A percentile compares a stretch with the other conserved stretches of the same genome.
Evolutionary conservation across 345 rosid genomes (phyloP).

Genomic region (Psidium friedrichsthalianum): DNA sequence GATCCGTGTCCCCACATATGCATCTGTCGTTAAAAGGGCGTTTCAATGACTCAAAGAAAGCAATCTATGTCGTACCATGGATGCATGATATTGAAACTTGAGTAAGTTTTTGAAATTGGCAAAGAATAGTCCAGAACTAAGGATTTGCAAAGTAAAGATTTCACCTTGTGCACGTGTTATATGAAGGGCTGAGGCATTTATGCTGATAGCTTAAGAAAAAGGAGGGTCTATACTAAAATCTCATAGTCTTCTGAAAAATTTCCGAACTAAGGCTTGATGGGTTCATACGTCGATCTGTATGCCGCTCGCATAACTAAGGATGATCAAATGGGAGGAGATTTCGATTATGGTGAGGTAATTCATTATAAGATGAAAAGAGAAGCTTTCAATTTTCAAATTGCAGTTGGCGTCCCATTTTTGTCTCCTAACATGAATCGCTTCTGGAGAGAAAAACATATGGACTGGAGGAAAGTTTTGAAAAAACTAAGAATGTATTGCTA

Average conservation of each 20-base stretch:
- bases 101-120: background rate
- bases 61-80: background rate
- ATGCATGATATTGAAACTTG: background rate
- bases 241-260: background rate
- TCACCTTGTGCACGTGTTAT: background rate
- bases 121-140: background rate
- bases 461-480: background rate
- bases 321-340: background rate
- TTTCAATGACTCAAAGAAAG: background rate
- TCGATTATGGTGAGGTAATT: background rate
- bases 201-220: background rate
- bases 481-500: background rate
- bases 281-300: background rate
- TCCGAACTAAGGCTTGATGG: background rate
- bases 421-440: background rate
- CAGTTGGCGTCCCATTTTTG: background rate
- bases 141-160: background rate
- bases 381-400: background rate
- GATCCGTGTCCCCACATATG: slow-evolving; percentile 95
- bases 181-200: background rate
- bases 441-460: background rate
- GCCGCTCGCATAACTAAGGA: background rate
- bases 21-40: slow-evolving; percentile 27
- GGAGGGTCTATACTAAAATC: background rate
- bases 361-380: background rate